A percentile compares a stretch with the other conserved stretches of the same genome.
phyloP scores from a whole-genome alignment of 139 green algal genomes.

The Tetraselmis chui region DNA sequence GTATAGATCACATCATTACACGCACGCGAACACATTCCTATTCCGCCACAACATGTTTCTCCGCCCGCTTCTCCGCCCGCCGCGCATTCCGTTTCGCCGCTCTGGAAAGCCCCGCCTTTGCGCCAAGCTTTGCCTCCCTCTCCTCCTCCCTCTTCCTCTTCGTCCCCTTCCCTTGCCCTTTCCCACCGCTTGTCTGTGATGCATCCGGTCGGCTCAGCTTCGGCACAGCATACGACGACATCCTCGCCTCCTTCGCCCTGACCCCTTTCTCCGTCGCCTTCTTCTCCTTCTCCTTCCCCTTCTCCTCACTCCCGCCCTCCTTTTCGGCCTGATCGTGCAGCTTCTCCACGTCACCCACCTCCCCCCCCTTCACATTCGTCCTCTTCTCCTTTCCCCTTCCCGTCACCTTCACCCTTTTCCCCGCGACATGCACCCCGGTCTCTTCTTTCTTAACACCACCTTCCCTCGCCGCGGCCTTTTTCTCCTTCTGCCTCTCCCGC shows the following conservation, averaged over 20 bases:
- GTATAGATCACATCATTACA: no score
- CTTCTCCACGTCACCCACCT: no score
- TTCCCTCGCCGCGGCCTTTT: background rate
- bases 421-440: background rate
- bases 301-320: no score
- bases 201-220: background rate
- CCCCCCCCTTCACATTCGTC: background rate
- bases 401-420: background rate
- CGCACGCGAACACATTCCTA: no score
- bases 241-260: slow-evolving; percentile 23
- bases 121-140: background rate
- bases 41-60: slow-evolving; percentile 5
- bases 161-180: background rate
- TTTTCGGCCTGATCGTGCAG: no score
- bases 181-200: background rate
- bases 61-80: slow-evolving; percentile 44
- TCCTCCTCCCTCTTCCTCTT: background rate
- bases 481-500: background rate
- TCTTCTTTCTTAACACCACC: background rate
- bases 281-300: slow-evolving; percentile 1
- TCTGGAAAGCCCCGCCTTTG: background rate
- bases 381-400: slow-evolving; percentile 5
- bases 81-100: slow-evolving; percentile 30
- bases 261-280: slow-evolving; percentile 19
- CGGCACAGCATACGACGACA: slow-evolving; percentile 38